Evolutionary conservation across 768 basidiomycete species (phyloP).

Genomic region (Termitomyces sp.): DNA sequence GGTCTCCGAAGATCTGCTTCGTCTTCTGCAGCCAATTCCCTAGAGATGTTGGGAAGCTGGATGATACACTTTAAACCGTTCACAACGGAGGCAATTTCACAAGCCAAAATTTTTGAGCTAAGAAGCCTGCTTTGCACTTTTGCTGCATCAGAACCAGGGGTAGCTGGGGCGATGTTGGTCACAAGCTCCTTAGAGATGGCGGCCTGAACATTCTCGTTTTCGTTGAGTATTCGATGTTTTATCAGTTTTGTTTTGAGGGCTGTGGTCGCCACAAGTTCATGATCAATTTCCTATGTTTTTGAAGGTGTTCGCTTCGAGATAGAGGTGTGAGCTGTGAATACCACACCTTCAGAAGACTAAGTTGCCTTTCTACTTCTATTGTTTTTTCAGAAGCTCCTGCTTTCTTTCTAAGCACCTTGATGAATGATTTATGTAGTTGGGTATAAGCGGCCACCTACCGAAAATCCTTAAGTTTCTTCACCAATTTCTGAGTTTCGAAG

Average conservation of each 20-base stretch:
- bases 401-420: slow-evolving; percentile 23
- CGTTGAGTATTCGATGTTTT: slow-evolving; percentile 60
- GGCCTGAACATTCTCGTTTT: slow-evolving; percentile 38
- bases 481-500: slow-evolving; percentile 76
- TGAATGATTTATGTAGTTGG: neutral
- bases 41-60: slow-evolving; percentile 17
- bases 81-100: slow-evolving; percentile 47
- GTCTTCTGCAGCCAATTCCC: slow-evolving; percentile 2
- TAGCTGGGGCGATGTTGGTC: slow-evolving; percentile 25
- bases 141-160: slow-evolving; percentile 36
- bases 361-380: slow-evolving; percentile 49
- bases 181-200: slow-evolving; percentile 42
- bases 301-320: neutral
- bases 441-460: slow-evolving; percentile 35
- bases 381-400: slow-evolving; percentile 32
- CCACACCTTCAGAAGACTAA: slow-evolving; percentile 60
- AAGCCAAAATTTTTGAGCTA: slow-evolving; percentile 71
- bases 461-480: slow-evolving; percentile 73
- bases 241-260: slow-evolving; percentile 70
- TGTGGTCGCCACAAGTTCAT: slow-evolving; percentile 52
- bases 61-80: slow-evolving; percentile 41
- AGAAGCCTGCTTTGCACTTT: slow-evolving; percentile 70
- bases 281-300: slow-evolving; percentile 44
- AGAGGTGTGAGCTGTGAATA: neutral
- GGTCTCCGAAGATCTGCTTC: slow-evolving; percentile 11